A percentile compares a stretch with the other conserved stretches of the same genome.
phyloP scores from a whole-genome alignment of 768 basidiomycete genomes.

The Lentinula sp. region DNA sequence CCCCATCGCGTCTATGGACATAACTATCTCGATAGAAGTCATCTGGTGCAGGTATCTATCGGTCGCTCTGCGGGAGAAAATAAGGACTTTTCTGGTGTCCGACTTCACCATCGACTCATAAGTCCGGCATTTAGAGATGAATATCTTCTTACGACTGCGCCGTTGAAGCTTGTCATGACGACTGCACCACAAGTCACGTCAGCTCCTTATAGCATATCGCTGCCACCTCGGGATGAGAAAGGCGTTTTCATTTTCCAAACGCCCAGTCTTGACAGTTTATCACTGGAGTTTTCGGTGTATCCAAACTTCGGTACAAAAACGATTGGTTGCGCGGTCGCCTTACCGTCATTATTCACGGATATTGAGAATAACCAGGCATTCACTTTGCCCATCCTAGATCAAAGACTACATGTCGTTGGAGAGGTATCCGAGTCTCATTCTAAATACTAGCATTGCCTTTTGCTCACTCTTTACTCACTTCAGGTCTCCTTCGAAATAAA shows the following conservation, averaged over 20 bases:
- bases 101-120: constrained; percentile 69
- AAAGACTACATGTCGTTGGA: constrained; percentile 89
- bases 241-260: constrained; percentile 87
- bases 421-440: constrained; percentile 46
- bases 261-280: constrained; percentile 61
- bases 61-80: constrained; percentile 50
- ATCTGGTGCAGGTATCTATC: constrained; percentile 81
- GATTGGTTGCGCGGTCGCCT: constrained; percentile 86
- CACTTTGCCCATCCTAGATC: constrained; percentile 81
- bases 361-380: constrained; percentile 49
- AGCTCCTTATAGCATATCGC: constrained; percentile 84
- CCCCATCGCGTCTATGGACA: constrained; percentile 97
- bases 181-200: constrained; percentile 77
- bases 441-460: neutral
- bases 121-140: constrained; percentile 63
- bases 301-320: constrained; percentile 97
- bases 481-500: constrained; percentile 87
- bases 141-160: constrained; percentile 65
- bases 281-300: constrained; percentile 90
- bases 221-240: constrained; percentile 69
- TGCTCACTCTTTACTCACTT: constrained; percentile 7
- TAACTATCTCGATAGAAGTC: constrained; percentile 84
- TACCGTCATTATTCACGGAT: constrained; percentile 64
- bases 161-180: constrained; percentile 94
- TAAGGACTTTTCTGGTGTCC: constrained; percentile 40